A percentile compares a stretch with the other conserved stretches of the same genome.
phyloP scores from a whole-genome alignment of 2,329 filamentous ascomycete species.

The Aspergillus terreus region DNA sequence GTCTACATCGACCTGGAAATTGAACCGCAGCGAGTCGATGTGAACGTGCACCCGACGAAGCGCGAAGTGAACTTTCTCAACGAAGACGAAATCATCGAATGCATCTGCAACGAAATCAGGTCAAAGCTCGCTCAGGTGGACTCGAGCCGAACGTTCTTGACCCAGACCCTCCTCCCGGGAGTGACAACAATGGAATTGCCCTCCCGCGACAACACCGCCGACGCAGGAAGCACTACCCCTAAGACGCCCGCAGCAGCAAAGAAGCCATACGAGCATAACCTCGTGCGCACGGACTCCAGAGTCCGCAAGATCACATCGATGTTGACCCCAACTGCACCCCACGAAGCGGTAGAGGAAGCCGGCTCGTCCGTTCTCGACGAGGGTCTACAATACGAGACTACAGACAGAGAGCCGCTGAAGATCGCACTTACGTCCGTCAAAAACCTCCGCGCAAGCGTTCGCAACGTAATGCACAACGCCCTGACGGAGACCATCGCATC shows the following conservation, averaged over 20 bases:
- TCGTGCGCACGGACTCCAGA: conserved; percentile 84
- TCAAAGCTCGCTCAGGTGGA: conserved; percentile 80
- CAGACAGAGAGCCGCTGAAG: conserved; percentile 63
- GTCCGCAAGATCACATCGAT: conserved; percentile 95
- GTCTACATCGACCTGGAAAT: conserved; percentile 90
- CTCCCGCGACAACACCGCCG: conserved; percentile 19
- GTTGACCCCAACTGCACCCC: conserved; percentile 61
- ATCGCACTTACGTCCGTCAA: conserved; percentile 83
- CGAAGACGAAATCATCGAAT: conserved; percentile 90
- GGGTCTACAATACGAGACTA: conserved; percentile 66
- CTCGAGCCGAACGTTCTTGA: conserved; percentile 89
- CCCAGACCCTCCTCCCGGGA: conserved; percentile 81
- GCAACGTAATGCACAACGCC: conserved; percentile 75
- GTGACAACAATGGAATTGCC: conserved; percentile 45
- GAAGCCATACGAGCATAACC: conserved; percentile 75
- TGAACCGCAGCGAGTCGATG: conserved; percentile 86
- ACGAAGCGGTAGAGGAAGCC: conserved; percentile 33
- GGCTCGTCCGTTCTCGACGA: conserved; percentile 34
- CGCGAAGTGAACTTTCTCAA: conserved; percentile 96
- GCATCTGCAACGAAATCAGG: conserved; percentile 76
- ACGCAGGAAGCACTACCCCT: conserved; percentile 33
- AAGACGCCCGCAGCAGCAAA: conserved; percentile 38
- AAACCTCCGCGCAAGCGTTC: conserved; percentile 74
- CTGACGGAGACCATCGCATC: conserved; percentile 82
- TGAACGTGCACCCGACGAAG: conserved; percentile 97